A percentile compares a stretch with the other conserved stretches of the same genome.
Conservation (phyloP, 1,139 yeast species). For the Suhomyces atakaporum region DNA sequence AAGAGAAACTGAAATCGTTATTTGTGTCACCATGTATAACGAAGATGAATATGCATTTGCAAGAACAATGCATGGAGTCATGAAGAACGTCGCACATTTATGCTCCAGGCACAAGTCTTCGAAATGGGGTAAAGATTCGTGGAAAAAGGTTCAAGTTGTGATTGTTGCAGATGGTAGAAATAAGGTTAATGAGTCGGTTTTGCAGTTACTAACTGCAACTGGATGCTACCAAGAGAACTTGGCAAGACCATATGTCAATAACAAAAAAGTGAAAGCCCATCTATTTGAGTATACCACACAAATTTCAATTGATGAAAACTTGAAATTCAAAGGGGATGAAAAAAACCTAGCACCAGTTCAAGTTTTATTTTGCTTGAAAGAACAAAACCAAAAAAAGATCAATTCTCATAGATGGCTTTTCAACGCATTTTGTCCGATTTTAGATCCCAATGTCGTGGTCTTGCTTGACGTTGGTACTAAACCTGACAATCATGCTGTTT, state of each 20-base stretch:
- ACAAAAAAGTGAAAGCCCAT: slow-evolving; percentile 88
- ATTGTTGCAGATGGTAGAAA: slow-evolving; percentile 93
- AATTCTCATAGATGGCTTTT: slow-evolving; percentile 96
- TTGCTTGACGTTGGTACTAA: slow-evolving; percentile 91
- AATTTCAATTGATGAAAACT: slow-evolving; percentile 78
- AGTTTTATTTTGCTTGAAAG: slow-evolving; percentile 85
- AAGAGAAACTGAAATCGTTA: slow-evolving; percentile 84
- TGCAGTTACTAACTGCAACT: slow-evolving; percentile 85
- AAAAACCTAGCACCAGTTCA: slow-evolving; percentile 92
- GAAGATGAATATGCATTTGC: slow-evolving; percentile 89
- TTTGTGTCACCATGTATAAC: slow-evolving; percentile 94
- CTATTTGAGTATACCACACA: slow-evolving; percentile 93
- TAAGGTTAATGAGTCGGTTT: slow-evolving; percentile 76
- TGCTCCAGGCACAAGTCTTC: slow-evolving; percentile 77
- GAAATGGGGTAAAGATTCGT: slow-evolving; percentile 92
- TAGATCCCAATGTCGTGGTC: slow-evolving; percentile 85
- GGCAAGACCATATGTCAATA: slow-evolving; percentile 90
- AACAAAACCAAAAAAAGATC: slow-evolving; percentile 83
- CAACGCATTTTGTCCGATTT: slow-evolving; percentile 85
- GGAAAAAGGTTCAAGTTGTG: slow-evolving; percentile 92
- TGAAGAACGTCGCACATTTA: slow-evolving; percentile 86
- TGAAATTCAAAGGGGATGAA: slow-evolving; percentile 76
- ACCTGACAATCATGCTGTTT: slow-evolving; percentile 80
- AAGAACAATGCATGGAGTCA: slow-evolving; percentile 89
- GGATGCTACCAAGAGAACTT: slow-evolving; percentile 97